Evolutionary conservation across 1,284 basidiomycete genomes (phyloP).

Genomic region (Ustilago xerochloae): DNA sequence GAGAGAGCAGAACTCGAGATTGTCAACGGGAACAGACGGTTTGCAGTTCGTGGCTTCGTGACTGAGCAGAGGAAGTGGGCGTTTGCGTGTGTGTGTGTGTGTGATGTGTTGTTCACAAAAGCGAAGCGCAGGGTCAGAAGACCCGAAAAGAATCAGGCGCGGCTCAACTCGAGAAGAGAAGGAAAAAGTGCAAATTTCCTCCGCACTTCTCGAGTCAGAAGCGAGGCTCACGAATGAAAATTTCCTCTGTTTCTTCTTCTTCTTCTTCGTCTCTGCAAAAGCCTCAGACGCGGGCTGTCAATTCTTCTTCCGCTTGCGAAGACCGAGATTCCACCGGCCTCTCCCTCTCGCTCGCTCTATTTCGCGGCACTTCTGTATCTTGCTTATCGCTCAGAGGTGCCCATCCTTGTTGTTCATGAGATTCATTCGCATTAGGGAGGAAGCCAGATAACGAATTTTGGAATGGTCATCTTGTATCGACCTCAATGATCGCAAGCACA

Average conservation of each 20-base stretch:
- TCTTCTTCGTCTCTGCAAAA: not conserved
- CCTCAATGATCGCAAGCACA: not conserved
- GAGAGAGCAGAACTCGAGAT: not conserved
- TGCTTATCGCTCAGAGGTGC: not conserved
- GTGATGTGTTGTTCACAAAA: not conserved
- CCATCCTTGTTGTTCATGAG: not conserved
- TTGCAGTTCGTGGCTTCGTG: constrained; percentile 1
- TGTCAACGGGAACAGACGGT: not conserved
- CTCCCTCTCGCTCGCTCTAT: not conserved
- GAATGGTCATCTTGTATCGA: not conserved
- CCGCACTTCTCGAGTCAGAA: not conserved
- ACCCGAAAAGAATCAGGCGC: constrained; percentile 10
- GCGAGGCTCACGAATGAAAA: constrained; percentile 8
- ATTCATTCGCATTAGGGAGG: not conserved
- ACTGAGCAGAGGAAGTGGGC: not conserved
- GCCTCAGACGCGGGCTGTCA: not conserved
- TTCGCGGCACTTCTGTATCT: not conserved
- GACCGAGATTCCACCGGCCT: constrained; percentile 4
- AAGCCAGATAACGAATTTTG: not conserved
- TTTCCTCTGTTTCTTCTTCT: constrained; percentile 4
- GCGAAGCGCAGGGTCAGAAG: constrained; percentile 17
- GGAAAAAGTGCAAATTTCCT: not conserved
- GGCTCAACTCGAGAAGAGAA: constrained; percentile 13
- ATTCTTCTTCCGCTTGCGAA: not conserved
- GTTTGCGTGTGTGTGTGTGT: not conserved